Evolutionary conservation across 2,329 filamentous ascomycete species (phyloP).

Genomic region (Nemania diffusa): DNA sequence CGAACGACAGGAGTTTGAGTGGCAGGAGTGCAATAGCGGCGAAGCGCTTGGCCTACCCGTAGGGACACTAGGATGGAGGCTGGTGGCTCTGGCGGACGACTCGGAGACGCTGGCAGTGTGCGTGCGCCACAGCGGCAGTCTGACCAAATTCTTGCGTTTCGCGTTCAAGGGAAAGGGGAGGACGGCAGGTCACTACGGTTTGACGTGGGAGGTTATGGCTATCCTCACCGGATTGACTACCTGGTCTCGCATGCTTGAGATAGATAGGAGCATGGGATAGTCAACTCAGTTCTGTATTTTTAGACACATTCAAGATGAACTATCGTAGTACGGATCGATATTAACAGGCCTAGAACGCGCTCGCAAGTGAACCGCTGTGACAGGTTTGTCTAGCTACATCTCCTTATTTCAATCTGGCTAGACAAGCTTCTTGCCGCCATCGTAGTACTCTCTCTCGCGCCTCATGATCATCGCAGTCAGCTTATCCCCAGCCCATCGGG

Average conservation of each 20-base stretch:
- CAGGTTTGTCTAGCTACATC: background rate
- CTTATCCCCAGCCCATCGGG: too few species aligned
- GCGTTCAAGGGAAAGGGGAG: background rate
- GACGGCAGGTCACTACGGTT: background rate
- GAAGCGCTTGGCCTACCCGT: background rate
- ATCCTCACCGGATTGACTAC: background rate
- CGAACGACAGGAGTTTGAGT: slow-evolving; percentile 2
- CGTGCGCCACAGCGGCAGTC: background rate
- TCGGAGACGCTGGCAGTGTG: background rate
- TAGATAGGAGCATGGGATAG: background rate
- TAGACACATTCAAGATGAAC: background rate
- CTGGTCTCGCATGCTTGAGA: background rate
- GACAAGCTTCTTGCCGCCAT: too few species aligned
- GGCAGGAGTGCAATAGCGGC: background rate
- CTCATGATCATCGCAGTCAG: too few species aligned
- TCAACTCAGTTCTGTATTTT: background rate
- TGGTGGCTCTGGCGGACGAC: background rate
- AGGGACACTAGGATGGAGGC: background rate
- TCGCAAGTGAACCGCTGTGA: background rate
- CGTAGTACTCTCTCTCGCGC: too few species aligned
- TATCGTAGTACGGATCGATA: background rate
- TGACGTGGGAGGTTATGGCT: slow-evolving; percentile 2
- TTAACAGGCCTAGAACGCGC: background rate
- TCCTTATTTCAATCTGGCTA: too few species aligned
- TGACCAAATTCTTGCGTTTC: background rate